phyloP scores from a whole-genome alignment of 2,329 filamentous ascomycete genomes.

The Botrytis hyacinthi region DNA sequence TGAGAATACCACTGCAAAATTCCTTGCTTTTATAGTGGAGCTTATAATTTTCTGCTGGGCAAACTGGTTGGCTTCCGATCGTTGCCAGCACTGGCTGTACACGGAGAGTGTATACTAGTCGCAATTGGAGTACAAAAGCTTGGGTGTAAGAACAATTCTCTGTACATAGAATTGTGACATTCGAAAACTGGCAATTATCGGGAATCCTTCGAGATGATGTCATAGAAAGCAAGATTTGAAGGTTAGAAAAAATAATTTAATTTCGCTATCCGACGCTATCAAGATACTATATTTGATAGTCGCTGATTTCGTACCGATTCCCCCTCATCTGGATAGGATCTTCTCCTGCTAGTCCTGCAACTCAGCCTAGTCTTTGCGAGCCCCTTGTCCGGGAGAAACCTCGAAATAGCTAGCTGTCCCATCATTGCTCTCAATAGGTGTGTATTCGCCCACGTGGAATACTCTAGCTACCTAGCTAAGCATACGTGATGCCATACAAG shows the following conservation, averaged over 20 bases:
- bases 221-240: not conserved
- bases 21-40: not conserved
- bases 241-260: not conserved
- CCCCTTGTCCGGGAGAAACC: not conserved
- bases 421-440: not conserved
- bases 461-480: too few species aligned
- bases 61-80: not conserved
- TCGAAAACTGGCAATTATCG: not conserved
- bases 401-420: not conserved
- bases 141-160: not conserved
- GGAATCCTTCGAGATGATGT: not conserved
- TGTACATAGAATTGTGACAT: not conserved
- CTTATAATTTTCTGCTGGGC: not conserved
- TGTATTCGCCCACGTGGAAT: not conserved
- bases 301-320: not conserved
- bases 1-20: not conserved
- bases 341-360: not conserved
- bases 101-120: not conserved
- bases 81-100: not conserved
- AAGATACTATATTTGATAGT: not conserved
- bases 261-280: not conserved
- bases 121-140: not conserved
- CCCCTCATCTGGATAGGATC: not conserved
- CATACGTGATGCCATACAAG: too few species aligned
- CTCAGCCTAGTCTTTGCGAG: not conserved